phyloP scores from a whole-genome alignment of 1,284 basidiomycete species.

The Microstroma glucosiphilum region DNA sequence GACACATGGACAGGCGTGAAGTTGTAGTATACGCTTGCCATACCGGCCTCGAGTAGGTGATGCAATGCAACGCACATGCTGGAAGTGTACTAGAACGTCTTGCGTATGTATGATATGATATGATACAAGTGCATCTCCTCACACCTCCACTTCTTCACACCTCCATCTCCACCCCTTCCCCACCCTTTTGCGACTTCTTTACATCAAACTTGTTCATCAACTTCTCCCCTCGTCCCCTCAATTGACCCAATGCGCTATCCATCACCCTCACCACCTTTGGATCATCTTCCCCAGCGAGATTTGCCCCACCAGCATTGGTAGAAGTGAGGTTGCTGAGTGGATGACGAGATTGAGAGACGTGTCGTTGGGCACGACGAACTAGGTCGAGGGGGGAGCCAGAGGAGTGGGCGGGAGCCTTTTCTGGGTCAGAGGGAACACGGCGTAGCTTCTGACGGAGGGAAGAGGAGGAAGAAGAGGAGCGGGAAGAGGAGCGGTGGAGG shows the following conservation, averaged over 20 bases:
- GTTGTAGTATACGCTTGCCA: too few species aligned
- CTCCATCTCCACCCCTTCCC: neutral
- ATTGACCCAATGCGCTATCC: neutral
- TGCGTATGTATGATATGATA: too few species aligned
- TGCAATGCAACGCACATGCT: too few species aligned
- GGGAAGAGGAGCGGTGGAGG: neutral
- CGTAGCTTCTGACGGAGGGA: neutral
- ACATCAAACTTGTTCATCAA: neutral
- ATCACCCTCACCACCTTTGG: constrained; percentile 1
- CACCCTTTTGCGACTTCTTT: neutral
- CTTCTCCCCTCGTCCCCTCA: neutral
- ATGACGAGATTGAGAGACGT: neutral
- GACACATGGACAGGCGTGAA: too few species aligned
- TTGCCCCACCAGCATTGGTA: neutral
- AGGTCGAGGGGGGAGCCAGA: neutral
- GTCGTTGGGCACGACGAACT: neutral
- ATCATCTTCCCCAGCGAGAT: neutral
- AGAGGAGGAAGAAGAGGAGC: neutral
- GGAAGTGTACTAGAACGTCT: too few species aligned
- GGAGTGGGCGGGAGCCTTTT: neutral
- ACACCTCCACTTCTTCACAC: neutral
- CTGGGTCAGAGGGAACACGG: neutral
- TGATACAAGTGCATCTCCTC: too few species aligned
- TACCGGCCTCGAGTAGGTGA: too few species aligned
- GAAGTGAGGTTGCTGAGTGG: neutral